Evolutionary conservation across 441 rosid genomes (phyloP), one percentile per base, ranked within the genome.

Genomic region (Arabidopsis lyrata): DNA sequence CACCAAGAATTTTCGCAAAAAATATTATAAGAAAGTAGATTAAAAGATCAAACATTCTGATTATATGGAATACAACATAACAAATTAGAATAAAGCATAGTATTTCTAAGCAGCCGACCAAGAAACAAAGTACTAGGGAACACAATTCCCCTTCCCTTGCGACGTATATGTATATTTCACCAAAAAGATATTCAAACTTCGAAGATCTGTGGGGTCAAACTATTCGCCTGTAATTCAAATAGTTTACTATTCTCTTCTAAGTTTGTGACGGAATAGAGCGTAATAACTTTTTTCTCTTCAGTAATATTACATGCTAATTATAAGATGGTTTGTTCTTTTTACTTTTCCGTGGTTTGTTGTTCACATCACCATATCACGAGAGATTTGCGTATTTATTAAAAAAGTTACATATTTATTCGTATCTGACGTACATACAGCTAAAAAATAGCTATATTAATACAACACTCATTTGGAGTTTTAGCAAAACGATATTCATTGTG

Each of bases 291-390:
- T 39, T 24, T 1, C 15, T 49, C 11, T n/a, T 8, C 12, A 2
- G 18, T 31, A 1, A 42, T 12, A 42, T 42, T 42, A n/a, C 16
- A 29, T 48, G 24, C 5, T 9, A 18, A 48, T 48, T 18, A 18
- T 4, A 49, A 36, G 75, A 35, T 77, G 81, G 77, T 73, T 88
- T 4, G 85, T 73, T 80, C 82, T 77, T 55, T 87, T 81, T 27
- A 22, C 32, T 73, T 77, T 79, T 84, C 88, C 18, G 85, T 42
- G 7, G 85, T 38, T 55, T 54, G 94, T 86, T 89, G 83, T 54
- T 50, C 31, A 31, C 62, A 61, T 70, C 32, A 70, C n/a, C 60
- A 48, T 35, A 69, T n/a, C 22, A 8, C 50, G 27, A 68, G 42
- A 41, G 9, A 44, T 38, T 31, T 58, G 1, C 16, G 8, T 36